Evolutionary conservation across 352 stramenopile genomes (phyloP), one percentile per base, ranked within the genome.

Genomic region (Phytophthora citricola): DNA sequence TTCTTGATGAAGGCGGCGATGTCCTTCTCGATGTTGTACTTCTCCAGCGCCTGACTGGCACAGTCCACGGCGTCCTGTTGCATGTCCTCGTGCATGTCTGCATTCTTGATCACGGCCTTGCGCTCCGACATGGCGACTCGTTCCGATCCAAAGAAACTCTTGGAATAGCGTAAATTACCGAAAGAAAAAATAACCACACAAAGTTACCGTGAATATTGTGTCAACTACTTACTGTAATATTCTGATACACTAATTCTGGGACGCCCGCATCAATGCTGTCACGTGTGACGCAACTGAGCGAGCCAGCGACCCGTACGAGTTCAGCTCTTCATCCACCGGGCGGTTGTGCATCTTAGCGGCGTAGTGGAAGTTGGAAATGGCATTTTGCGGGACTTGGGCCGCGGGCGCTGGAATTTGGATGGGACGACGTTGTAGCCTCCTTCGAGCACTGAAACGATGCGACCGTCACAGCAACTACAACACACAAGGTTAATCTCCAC

Each of bases 21-120:
- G 63, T 98, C 91, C 74, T 97, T 99, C 80, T 99, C 97, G 71
- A 99, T 99, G 83, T 99, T 99, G 91, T 99, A 99, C 81, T 99
- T 99, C 65, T 98, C 96, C 27, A 99, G 87, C 62, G 98, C 98
- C 75, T 99, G 94, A 51, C 97, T 99, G 46, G 98, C 97, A 63
- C 95, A 98, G 85, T 99, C 98, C 41, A 99, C 97, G 34, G 97
- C 97, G 79, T 99, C 97, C 87, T 99, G 97, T 81, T 99, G 98
- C 97, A 99, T 99, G 73, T 99, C 94, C 76, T 99, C 97, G 38
- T 97, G 95, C 98, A 99, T 99, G 80, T 99, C 97, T 44, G 98
- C 97, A 86, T 99, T 99, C 84, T 99, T 99, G 76, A 99, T 99
- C 44, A 99, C 97, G n/a, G 98, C 97, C 85, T 99, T 99, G 84